These are phyloP conservation scores for Mycena sp. DNA, from an alignment of 1,284 basidiomycete species.

Conservation along the genomic window DNA sequence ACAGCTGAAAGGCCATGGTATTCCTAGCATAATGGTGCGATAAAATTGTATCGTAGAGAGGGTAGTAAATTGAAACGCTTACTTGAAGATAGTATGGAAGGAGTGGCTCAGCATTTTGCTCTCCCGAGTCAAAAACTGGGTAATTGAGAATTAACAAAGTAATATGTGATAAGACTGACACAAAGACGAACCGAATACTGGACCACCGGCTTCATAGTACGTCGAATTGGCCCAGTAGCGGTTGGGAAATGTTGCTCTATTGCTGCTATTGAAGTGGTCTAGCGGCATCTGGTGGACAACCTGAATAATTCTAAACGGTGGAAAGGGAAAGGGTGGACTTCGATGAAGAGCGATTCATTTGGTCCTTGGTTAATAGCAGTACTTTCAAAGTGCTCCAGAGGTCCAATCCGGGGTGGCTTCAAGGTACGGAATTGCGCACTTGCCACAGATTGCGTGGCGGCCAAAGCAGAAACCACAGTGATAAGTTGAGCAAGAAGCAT, in stretches of 20 bases:
- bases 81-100: slow-evolving; percentile 58
- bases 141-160: neutral
- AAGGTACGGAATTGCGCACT: too few species aligned
- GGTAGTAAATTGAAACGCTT: neutral
- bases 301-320: neutral
- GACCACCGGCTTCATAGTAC: slow-evolving; percentile 61
- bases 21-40: slow-evolving; percentile 47
- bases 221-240: slow-evolving; percentile 65
- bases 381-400: slow-evolving; percentile 21
- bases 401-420: slow-evolving; percentile 19
- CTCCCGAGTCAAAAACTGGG: slow-evolving; percentile 60
- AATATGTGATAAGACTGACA: neutral
- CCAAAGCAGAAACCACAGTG: too few species aligned
- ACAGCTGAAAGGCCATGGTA: slow-evolving; percentile 59
- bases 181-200: slow-evolving; percentile 50
- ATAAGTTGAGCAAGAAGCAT: too few species aligned
- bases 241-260: slow-evolving; percentile 50
- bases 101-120: slow-evolving; percentile 58
- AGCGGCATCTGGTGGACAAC: slow-evolving; percentile 47
- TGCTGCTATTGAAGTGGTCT: slow-evolving; percentile 51
- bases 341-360: slow-evolving; percentile 22
- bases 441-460: too few species aligned
- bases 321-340: neutral
- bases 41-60: neutral
- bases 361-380: neutral